Evolutionary conservation across 2,329 filamentous ascomycete genomes (phyloP), one percentile per base, ranked within the genome.

Genomic region (Bipolaris bicolor): DNA sequence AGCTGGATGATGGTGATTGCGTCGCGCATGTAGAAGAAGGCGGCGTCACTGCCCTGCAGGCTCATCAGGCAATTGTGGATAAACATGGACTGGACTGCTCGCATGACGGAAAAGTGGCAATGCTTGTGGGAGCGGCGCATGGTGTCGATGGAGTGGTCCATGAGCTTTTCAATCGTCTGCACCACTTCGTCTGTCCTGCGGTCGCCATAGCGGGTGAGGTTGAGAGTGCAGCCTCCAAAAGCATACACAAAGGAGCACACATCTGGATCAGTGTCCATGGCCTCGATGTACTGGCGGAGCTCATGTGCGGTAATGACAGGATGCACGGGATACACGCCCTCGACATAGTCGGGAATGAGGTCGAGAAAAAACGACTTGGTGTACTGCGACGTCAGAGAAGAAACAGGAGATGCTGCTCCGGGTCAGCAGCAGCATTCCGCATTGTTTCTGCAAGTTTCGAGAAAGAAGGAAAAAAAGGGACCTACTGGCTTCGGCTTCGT

Each of bases 51-150:
- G 13, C 79, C 78, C 41, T 79, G 78, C 34, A 83, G 74, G 3
- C 77, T 78, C 77, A 84, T 81, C 37, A 81, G 76, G 64, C 78
- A 81, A 57, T 84, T 84, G 62, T 84, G 80, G 34, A 84, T 77
- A 59, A 83, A 84, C 43, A 84, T 73, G 37, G 78, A 81, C n/a
- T 80, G 82, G 75, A 83, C 80, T 13, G 81, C 77, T 36, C 79
- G 76, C 56, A 80, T 77, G 31, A 82, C 75, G 0, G 78, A 79
- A 10, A 79, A 75, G 1, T 75, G 73, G 3, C 77, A 73, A n/a
- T 78, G 76, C 5, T 74, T 72, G 11, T 69, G 65, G 1, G 77
- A 62, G n/a, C 78, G 76, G 9, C 76, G 69, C 11, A 77, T 74
- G 6, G 72, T 62, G 66, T 74, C 57, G 68, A 77, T 68, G 60